These are phyloP conservation scores for Eucalyptus cloeziana DNA, from an alignment of 345 rosid genomes.

Conservation along the genomic window DNA sequence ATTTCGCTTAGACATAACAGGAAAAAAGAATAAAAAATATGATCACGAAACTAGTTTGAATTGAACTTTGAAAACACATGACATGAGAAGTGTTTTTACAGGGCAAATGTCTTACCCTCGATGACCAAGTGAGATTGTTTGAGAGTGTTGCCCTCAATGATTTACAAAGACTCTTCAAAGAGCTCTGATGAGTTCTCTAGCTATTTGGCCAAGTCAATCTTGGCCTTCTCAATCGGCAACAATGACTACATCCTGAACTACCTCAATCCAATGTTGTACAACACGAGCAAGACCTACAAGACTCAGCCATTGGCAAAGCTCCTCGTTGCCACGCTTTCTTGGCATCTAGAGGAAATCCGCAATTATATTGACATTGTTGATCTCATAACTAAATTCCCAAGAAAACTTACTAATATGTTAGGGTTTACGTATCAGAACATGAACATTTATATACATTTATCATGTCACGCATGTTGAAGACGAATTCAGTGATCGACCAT, in stretches of 20 bases:
- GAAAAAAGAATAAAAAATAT: neutral
- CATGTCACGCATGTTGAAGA: neutral
- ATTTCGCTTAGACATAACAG: neutral
- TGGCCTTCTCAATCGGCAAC: slow-evolving; percentile 12
- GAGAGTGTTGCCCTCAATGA: neutral
- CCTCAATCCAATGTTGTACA: neutral
- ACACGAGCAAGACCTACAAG: neutral
- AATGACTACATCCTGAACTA: slow-evolving; percentile 22
- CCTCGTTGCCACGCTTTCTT: neutral
- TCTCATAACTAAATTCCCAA: too few relatives aligned
- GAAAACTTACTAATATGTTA: too few relatives aligned
- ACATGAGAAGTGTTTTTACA: neutral
- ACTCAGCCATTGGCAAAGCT: slow-evolving; percentile 16
- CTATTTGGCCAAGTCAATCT: slow-evolving; percentile 21
- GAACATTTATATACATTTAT: neutral
- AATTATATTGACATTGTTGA: neutral
- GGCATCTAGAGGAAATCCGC: neutral
- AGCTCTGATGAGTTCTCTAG: neutral
- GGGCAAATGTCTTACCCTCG: slow-evolving; percentile 30
- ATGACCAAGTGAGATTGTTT: slow-evolving; percentile 21
- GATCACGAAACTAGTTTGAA: rapidly evolving
- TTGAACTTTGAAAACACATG: neutral
- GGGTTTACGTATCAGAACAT: neutral
- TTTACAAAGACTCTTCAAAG: neutral
- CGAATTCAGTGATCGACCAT: rapidly evolving